These are phyloP conservation scores for Saccharomycopsis sp. DNA, from an alignment of 805 yeast genomes.

Conservation along the genomic window DNA sequence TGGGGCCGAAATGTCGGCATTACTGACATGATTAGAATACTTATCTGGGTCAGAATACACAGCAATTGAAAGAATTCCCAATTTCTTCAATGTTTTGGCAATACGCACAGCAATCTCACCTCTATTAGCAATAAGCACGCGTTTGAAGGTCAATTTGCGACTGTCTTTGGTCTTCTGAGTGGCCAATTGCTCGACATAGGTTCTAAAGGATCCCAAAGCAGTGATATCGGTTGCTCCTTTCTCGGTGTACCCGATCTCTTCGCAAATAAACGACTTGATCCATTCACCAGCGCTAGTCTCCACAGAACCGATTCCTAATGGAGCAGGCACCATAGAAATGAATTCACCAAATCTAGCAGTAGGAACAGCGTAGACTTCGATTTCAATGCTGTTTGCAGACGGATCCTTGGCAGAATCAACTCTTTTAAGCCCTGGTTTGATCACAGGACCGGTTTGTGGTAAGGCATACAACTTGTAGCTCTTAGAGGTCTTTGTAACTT, in stretches of 20 bases:
- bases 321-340: slow-evolving; percentile 85
- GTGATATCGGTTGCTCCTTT: slow-evolving; percentile 77
- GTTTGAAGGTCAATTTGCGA: slow-evolving; percentile 21
- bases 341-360: slow-evolving; percentile 71
- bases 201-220: slow-evolving; percentile 82
- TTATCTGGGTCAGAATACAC: slow-evolving; percentile 88
- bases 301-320: slow-evolving; percentile 91
- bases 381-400: slow-evolving; percentile 52
- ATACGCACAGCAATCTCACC: slow-evolving; percentile 97
- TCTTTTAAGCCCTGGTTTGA: slow-evolving; percentile 86
- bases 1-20: slow-evolving; percentile 78
- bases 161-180: slow-evolving; percentile 17
- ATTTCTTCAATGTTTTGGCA: slow-evolving; percentile 76
- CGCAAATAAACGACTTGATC: slow-evolving; percentile 94
- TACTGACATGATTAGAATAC: slow-evolving; percentile 77
- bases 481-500: slow-evolving; percentile 61
- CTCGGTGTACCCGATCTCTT: slow-evolving; percentile 73
- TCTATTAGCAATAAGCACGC: slow-evolving; percentile 89
- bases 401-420: slow-evolving; percentile 35
- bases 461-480: slow-evolving; percentile 76
- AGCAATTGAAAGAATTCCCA: slow-evolving; percentile 75
- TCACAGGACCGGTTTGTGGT: slow-evolving; percentile 72
- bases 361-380: slow-evolving; percentile 85
- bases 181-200: slow-evolving; percentile 38
- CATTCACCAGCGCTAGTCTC: slow-evolving; percentile 74